Percentiles rank a stretch among this genome's conserved stretches.
These are phyloP conservation scores for Globomyces pollinis-pini DNA, from an alignment of 192 early-diverging fungal genomes.

Conservation along the genomic window DNA sequence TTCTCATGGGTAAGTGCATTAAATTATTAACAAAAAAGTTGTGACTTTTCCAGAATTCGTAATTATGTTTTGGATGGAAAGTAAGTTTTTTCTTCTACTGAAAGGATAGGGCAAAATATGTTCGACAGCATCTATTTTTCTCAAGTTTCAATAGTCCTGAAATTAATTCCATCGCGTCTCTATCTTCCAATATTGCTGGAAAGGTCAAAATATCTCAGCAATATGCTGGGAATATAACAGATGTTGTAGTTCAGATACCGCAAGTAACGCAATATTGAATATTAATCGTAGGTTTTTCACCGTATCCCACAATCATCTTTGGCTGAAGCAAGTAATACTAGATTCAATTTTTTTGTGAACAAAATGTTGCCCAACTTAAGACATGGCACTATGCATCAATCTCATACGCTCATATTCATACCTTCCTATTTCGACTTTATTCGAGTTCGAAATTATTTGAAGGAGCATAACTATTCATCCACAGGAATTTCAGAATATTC, in stretches of 20 bases:
- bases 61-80: constrained; percentile 81
- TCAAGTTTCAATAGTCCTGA: constrained; percentile 80
- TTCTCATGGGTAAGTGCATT: no score
- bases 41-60: constrained; percentile 89
- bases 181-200: constrained; percentile 52
- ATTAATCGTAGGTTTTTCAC: constrained; percentile 49
- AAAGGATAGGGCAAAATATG: constrained; percentile 48
- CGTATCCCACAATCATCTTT: constrained; percentile 57
- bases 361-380: constrained; percentile 54
- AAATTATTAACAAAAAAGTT: no score
- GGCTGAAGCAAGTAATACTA: constrained; percentile 59
- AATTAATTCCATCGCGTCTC: constrained; percentile 64
- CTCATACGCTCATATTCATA: constrained; percentile 61
- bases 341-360: constrained; percentile 80
- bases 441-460: constrained; percentile 79
- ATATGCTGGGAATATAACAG: constrained; percentile 58
- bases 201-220: constrained; percentile 37
- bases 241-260: constrained; percentile 70
- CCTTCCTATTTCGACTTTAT: constrained; percentile 98
- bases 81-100: not conserved
- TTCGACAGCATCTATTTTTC: constrained; percentile 85
- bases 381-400: constrained; percentile 32
- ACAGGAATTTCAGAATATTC: constrained; percentile 87
- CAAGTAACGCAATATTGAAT: constrained; percentile 61
- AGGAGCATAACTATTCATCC: constrained; percentile 65